Conservation (phyloP, 106 monocot species). For the Gastrodia elata region DNA sequence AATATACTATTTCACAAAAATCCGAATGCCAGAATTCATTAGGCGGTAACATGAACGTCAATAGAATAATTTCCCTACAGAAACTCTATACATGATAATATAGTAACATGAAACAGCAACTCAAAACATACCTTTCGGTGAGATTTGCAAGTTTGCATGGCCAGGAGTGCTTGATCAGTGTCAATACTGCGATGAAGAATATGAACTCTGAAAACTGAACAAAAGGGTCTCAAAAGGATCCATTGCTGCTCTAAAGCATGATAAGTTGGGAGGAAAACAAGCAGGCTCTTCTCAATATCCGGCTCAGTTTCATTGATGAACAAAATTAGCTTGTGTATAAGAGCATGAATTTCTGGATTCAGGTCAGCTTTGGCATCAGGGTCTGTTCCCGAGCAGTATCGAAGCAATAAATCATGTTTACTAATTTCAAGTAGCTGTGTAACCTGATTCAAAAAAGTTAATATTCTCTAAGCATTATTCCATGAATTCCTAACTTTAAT, state of each 20-base stretch:
- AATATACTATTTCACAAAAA: background rate
- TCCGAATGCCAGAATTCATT: background rate
- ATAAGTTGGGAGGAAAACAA: slow-evolving; percentile 83
- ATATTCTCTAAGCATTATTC: background rate
- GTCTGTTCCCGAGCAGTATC: slow-evolving; percentile 19
- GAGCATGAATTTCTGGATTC: slow-evolving; percentile 33
- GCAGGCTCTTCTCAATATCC: slow-evolving; percentile 63
- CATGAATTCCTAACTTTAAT: background rate
- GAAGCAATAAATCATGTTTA: slow-evolving; percentile 22
- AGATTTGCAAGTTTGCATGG: slow-evolving; percentile 60
- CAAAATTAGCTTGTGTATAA: slow-evolving; percentile 59
- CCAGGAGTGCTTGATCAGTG: slow-evolving; percentile 58
- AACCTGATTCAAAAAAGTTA: slow-evolving; percentile 26
- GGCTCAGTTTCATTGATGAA: slow-evolving; percentile 58
- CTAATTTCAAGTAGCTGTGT: slow-evolving; percentile 29
- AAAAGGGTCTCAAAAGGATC: slow-evolving; percentile 36
- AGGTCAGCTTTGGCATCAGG: slow-evolving; percentile 36
- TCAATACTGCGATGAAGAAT: slow-evolving; percentile 85
- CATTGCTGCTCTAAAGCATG: slow-evolving; percentile 73
- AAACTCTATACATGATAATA: background rate
- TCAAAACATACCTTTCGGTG: slow-evolving; percentile 56
- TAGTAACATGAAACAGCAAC: background rate
- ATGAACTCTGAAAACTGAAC: slow-evolving; percentile 49
- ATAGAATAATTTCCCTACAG: background rate
- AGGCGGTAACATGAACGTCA: background rate